These are phyloP conservation scores for Podila verticillata DNA, from an alignment of 192 early-diverging fungal species.

Conservation along the genomic window DNA sequence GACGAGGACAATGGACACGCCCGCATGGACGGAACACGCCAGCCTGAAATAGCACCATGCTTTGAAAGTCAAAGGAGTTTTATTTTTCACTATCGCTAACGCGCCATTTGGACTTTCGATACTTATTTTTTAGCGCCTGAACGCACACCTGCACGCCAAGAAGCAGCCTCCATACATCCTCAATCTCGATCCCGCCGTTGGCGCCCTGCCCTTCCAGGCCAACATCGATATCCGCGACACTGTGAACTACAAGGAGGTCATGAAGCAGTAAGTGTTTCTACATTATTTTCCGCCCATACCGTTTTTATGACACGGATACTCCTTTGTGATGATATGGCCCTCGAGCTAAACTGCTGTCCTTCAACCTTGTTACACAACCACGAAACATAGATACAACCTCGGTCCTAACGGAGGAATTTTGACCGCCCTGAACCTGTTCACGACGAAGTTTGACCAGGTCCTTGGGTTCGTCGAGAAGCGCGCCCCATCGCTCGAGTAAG, in stretches of 20 bases:
- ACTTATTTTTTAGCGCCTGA: constrained; percentile 80
- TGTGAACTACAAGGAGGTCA: constrained; percentile 98
- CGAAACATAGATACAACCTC: constrained; percentile 86
- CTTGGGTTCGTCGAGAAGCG: constrained; percentile 87
- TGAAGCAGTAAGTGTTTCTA: constrained; percentile 80
- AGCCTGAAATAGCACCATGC: no score
- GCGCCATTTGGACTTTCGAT: background rate
- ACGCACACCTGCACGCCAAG: constrained; percentile 84
- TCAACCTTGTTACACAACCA: background rate
- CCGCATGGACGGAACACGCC: background rate
- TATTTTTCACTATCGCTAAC: background rate
- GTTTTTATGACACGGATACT: background rate
- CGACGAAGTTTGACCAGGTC: constrained; percentile 99
- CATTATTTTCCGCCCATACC: background rate
- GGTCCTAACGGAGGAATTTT: constrained; percentile 98
- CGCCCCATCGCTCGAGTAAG: constrained; percentile 73
- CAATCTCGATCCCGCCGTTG: constrained; percentile 95
- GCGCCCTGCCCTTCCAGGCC: constrained; percentile 86
- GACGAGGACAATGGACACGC: background rate
- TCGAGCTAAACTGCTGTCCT: background rate
- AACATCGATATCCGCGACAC: constrained; percentile 99
- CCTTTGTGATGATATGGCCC: background rate
- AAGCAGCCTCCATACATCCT: constrained; percentile 86
- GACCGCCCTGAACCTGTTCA: constrained; percentile 95
- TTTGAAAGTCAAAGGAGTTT: background rate